Evolutionary conservation across 2,329 filamentous ascomycete species (phyloP).

Genomic region (Fusarium napiforme): DNA sequence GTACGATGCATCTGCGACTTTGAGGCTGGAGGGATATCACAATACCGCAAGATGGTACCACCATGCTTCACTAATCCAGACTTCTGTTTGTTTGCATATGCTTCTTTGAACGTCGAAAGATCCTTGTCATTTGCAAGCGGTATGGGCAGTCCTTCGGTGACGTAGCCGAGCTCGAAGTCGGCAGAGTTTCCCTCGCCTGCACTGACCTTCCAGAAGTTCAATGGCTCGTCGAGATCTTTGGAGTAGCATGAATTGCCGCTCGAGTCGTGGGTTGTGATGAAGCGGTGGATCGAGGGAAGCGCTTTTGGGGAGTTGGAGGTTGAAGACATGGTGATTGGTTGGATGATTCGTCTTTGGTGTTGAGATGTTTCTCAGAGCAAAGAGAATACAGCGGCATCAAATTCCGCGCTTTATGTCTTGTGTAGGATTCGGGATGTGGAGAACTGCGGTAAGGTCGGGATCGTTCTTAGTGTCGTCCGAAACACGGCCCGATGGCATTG

Average conservation of each 20-base stretch:
- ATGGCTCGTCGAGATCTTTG: not conserved
- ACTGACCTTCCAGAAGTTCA: not conserved
- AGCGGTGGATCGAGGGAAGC: not conserved
- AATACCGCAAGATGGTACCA: constrained; percentile 6
- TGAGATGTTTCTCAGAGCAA: not conserved
- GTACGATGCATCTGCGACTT: constrained; percentile 21
- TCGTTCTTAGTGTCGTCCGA: not conserved
- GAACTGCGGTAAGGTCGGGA: not conserved
- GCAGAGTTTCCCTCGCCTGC: not conserved
- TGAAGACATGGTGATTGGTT: not conserved
- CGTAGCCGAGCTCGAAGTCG: not conserved
- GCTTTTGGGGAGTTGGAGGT: not conserved
- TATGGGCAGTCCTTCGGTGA: not conserved
- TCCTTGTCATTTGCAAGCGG: not conserved
- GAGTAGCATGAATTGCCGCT: not conserved
- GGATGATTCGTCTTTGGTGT: too few relatives aligned
- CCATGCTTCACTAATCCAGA: not conserved
- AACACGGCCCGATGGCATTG: not conserved
- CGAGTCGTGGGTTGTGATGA: not conserved
- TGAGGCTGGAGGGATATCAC: constrained; percentile 1
- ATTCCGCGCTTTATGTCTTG: not conserved
- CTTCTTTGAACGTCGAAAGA: not conserved
- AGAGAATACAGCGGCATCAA: not conserved
- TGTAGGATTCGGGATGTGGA: not conserved
- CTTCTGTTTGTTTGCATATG: not conserved